A percentile compares a stretch with the other conserved stretches of the same genome.
Evolutionary conservation across 257 asterid genomes (phyloP).

Genomic region (Fraxinus quadrangulata): DNA sequence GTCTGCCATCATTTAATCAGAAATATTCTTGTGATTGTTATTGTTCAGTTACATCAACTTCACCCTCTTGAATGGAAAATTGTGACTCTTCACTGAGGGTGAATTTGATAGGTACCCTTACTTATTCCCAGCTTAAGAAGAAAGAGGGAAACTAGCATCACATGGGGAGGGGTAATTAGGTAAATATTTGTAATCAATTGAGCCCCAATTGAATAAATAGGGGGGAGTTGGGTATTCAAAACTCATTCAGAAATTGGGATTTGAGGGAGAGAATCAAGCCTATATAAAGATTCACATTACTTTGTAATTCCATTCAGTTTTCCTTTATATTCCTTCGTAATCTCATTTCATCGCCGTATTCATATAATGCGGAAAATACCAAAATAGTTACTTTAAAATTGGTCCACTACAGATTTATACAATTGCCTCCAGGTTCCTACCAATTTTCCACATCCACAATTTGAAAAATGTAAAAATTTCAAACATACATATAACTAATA

Average conservation of each 20-base stretch:
- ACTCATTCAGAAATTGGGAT: not conserved
- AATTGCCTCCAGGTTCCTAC: not conserved
- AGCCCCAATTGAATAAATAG: not conserved
- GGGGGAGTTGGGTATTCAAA: not conserved
- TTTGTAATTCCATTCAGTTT: not conserved
- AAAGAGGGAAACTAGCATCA: not conserved
- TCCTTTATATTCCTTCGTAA: not conserved
- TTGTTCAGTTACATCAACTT: constrained; percentile 1
- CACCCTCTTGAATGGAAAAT: not conserved
- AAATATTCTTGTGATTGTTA: not conserved
- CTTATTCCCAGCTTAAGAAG: not conserved
- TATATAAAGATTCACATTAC: not conserved
- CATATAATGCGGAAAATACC: not conserved
- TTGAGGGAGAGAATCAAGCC: not conserved
- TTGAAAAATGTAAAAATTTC: not conserved
- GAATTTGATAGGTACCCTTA: not conserved
- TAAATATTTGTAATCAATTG: not conserved
- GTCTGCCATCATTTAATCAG: not conserved
- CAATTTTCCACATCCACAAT: not conserved
- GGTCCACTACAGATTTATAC: not conserved
- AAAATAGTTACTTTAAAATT: not conserved
- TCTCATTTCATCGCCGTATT: not conserved
- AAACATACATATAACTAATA: not conserved
- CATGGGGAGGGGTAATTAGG: not conserved
- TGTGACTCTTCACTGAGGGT: not conserved